Evolutionary conservation across 371 early-diverging fungal genomes (phyloP).

Genomic region (Lichtheimia ornata): DNA sequence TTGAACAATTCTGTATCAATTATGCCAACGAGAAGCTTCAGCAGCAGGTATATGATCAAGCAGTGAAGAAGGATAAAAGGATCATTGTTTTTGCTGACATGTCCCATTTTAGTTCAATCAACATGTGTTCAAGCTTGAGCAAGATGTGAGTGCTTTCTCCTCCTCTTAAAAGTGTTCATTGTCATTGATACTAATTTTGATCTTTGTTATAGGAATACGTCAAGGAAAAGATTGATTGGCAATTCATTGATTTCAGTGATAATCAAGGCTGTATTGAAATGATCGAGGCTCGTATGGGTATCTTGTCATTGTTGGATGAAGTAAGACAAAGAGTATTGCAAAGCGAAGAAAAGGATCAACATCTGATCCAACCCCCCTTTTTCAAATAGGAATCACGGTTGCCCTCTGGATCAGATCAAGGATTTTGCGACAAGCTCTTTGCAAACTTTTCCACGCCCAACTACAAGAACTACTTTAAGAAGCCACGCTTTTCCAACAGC

Average conservation of each 20-base stretch:
- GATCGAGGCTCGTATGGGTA: slow-evolving; percentile 96
- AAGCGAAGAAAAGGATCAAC: slow-evolving; percentile 4
- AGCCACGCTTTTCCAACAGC: slow-evolving; percentile 84
- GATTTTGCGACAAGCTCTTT: slow-evolving; percentile 86
- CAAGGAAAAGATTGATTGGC: slow-evolving; percentile 90
- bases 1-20: slow-evolving; percentile 99
- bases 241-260: slow-evolving; percentile 96
- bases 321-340: slow-evolving; percentile 46
- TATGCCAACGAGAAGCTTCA: slow-evolving; percentile 98
- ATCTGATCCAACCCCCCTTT: neutral
- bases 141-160: slow-evolving; percentile 78
- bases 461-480: slow-evolving; percentile 80
- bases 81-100: neutral
- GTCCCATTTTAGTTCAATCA: slow-evolving; percentile 64
- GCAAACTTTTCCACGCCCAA: slow-evolving; percentile 69
- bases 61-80: neutral
- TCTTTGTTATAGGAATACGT: slow-evolving; percentile 71
- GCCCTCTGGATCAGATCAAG: slow-evolving; percentile 87
- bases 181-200: neutral
- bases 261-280: slow-evolving; percentile 98
- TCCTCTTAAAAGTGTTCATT: slow-evolving; percentile 60
- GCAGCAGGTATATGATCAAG: slow-evolving; percentile 63
- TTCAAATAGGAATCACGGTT: slow-evolving; percentile 71
- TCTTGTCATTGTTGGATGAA: slow-evolving; percentile 96
- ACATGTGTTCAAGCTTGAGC: slow-evolving; percentile 84